phyloP scores from a whole-genome alignment of 768 basidiomycete genomes.

The Auricularia auricula-judae region DNA sequence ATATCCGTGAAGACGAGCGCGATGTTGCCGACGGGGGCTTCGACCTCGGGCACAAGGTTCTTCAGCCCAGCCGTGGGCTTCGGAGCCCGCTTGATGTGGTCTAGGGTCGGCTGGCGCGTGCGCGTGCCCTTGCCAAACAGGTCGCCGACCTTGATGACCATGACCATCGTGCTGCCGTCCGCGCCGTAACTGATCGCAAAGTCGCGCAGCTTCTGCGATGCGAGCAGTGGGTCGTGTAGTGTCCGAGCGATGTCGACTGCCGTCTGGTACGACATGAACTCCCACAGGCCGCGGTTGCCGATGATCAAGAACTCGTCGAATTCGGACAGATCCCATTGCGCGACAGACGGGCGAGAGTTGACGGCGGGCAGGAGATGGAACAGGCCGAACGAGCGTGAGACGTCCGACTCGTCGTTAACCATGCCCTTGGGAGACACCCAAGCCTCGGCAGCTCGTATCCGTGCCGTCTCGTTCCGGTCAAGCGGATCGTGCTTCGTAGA shows the following conservation, averaged over 20 bases:
- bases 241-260: conserved; percentile 91
- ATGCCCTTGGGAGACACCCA: conserved; percentile 87
- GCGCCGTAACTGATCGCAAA: conserved; percentile 96
- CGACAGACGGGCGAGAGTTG: conserved; percentile 78
- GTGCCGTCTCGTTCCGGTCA: conserved; percentile 67
- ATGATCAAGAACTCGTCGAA: conserved; percentile 95
- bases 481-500: conserved; percentile 85
- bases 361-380: conserved; percentile 83
- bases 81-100: conserved; percentile 17
- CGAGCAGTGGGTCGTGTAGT: conserved; percentile 72
- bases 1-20: conserved; percentile 98
- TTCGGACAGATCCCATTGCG: conserved; percentile 55
- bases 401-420: conserved; percentile 84
- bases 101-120: conserved; percentile 19
- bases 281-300: conserved; percentile 89
- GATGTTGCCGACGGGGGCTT: conserved; percentile 75
- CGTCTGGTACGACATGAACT: conserved; percentile 85
- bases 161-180: conserved; percentile 91
- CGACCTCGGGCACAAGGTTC: conserved; percentile 60
- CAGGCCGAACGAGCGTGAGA: conserved; percentile 90
- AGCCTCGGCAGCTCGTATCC: conserved; percentile 88
- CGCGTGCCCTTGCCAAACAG: conserved; percentile 43
- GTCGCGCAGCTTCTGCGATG: conserved; percentile 93
- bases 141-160: conserved; percentile 82
- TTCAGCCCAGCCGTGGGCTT: conserved; percentile 11